Conservation (phyloP, 495 filamentous ascomycete genomes). For the Xylaria venustula region DNA sequence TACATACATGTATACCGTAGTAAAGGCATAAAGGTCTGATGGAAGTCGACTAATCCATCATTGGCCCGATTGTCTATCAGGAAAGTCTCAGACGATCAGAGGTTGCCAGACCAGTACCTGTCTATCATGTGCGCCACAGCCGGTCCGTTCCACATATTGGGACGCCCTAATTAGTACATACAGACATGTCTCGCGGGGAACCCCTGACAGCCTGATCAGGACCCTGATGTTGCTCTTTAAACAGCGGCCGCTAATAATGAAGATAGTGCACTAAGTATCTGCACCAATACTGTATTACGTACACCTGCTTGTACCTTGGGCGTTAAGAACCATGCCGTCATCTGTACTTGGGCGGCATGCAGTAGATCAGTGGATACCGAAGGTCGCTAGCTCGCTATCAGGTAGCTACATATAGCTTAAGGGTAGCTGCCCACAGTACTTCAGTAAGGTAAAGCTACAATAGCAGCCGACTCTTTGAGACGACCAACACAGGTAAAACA, state of each 20-base stretch:
- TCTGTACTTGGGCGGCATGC: not conserved
- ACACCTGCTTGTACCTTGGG: no score
- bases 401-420: not conserved
- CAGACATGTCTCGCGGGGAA: not conserved
- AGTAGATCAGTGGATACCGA: not conserved
- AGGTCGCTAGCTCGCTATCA: not conserved
- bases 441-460: no score
- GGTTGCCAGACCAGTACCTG: not conserved
- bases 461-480: no score
- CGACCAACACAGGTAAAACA: no score
- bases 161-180: not conserved
- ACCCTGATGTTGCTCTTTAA: not conserved
- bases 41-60: not conserved
- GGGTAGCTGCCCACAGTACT: no score
- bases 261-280: no score
- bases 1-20: not conserved
- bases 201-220: not conserved
- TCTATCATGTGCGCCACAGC: not conserved
- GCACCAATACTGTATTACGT: no score
- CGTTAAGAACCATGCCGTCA: not conserved
- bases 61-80: not conserved
- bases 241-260: not conserved
- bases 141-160: constrained; percentile 3
- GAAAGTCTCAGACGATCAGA: not conserved
- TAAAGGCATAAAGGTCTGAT: no score